Evolutionary conservation across 2,329 filamentous ascomycete genomes (phyloP), one percentile per base, ranked within the genome.

Genomic region (Magnaporthiopsis incrustans): DNA sequence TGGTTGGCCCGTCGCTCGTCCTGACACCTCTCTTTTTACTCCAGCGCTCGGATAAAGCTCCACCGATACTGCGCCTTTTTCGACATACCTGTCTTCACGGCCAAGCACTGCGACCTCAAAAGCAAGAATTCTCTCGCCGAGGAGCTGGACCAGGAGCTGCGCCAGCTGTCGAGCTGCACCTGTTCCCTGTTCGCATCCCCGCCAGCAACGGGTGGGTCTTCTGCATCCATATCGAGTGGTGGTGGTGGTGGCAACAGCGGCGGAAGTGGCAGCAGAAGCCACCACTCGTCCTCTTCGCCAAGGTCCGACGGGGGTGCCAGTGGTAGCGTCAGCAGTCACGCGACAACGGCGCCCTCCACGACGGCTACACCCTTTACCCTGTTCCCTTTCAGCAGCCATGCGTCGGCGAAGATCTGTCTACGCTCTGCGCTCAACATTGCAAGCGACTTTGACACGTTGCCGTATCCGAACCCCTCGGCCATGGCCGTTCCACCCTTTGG

Each of bases 41-140:
- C 38, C 60, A 82, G 81, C 69, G 80, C 81, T 14, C 73, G 80
- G 18, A 81, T 82, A 67, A 83, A 83, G 67, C 69, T 82, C 3
- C 81, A 83, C 66, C 77, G 81, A 1, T 82, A 81, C 68, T 78
- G 76, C 66, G 81, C 81, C 11, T 83, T 83, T 69, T 78, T 75
- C 59, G 80, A 83, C 66, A 71, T 78, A 7, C 80, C 81, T 2
- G 74, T 83, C 26, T 83, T 83, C 68, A 73, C 75, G 0, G 75
- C 75, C 33, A 80, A 78, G 64, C 78, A 82, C 67, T 83, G 81
- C 69, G 81, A 83, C 64, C 74, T 83, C 18, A 73, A 74, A 64
- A 71, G 73, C 44, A 72, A 70, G 35, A 25, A 27, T n/a, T 32
- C 38, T 1, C 27, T 57, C 18, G 50, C 26, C 8, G 53, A 62